These are phyloP conservation scores for Yamadazyma oceani DNA, from an alignment of 1,139 yeast species.

Conservation along the genomic window DNA sequence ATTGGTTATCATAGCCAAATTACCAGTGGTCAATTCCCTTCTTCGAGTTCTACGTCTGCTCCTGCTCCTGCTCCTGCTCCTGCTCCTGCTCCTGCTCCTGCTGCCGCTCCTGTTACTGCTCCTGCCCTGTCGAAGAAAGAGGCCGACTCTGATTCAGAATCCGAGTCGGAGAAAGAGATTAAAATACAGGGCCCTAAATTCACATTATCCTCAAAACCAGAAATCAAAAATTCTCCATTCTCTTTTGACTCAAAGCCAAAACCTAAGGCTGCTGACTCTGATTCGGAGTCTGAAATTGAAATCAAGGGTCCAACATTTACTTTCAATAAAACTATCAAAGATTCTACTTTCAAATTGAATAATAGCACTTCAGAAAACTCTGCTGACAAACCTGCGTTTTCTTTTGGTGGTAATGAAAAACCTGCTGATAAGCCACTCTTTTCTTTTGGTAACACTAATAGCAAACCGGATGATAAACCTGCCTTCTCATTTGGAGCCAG, in stretches of 20 bases:
- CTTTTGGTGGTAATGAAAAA: constrained; percentile 16
- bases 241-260: constrained; percentile 49
- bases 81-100: constrained; percentile 9
- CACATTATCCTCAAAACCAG: constrained; percentile 52
- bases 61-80: constrained; percentile 8
- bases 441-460: constrained; percentile 21
- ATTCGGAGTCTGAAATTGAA: constrained; percentile 50
- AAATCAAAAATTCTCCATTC: constrained; percentile 59
- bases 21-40: constrained; percentile 18
- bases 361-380: constrained; percentile 4
- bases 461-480: constrained; percentile 15
- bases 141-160: constrained; percentile 36
- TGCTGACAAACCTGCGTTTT: constrained; percentile 12
- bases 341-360: constrained; percentile 47
- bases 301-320: constrained; percentile 68
- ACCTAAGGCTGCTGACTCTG: constrained; percentile 31
- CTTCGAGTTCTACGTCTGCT: not conserved
- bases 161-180: constrained; percentile 36
- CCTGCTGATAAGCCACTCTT: constrained; percentile 18
- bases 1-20: constrained; percentile 52
- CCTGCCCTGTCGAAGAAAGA: too few species aligned
- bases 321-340: constrained; percentile 48
- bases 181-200: constrained; percentile 68
- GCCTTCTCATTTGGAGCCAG: constrained; percentile 18
- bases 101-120: constrained; percentile 1